Base-by-base conservation (phyloP, 192 early-diverging fungal species). In the Dimargaris cristalligena region DNA sequence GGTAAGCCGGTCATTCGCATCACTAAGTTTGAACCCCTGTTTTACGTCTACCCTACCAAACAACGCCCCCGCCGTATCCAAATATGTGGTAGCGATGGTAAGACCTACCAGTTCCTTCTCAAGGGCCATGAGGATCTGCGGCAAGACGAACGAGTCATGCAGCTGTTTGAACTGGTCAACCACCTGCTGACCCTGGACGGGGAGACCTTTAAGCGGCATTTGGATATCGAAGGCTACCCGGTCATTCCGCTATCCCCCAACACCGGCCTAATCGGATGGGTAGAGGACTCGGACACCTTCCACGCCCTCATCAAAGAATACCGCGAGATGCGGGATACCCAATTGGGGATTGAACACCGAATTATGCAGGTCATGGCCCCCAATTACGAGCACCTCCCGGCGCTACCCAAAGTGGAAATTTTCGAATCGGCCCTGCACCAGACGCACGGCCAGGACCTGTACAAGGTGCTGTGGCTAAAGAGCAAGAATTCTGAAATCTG, bases 121-220 rank as follows among this genome's bases (percentile, higher is more conserved):
- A 99, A 99, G 75, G 96, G 90, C 44, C 92, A 92, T 62, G 95
- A 99, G 70, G 95, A 99, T 77, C 67, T 99, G 45, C 85, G 94
- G 47, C 92, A 96, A 68, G 96, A 99, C 65, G 96, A 99, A 74
- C 85, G 96, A 49, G 93, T 91, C 14, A 98, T 98, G 93, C 94
- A 98, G 69, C 65, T 96, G 34, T 98, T 98, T 77, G 92, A 90
- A 18, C 80, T 98, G 28, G 88, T 98, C 41, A 98, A 96, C 68
- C 92, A 91, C 3, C 64, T 96, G 26, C 76, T 98, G 0, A 72
- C 71, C 4, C 72, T 71, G 4, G 90, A 96, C 65, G 64, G 86
- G 0, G 89, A 94, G 59, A 94, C 92, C 0, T 86, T 92, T 65
- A 87, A 87, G 59, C 73, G 92, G 20, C 91, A 94, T 68, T 72